Evolutionary conservation across 2,329 filamentous ascomycete species (phyloP).

Genomic region (Pochonia chlamydosporia): DNA sequence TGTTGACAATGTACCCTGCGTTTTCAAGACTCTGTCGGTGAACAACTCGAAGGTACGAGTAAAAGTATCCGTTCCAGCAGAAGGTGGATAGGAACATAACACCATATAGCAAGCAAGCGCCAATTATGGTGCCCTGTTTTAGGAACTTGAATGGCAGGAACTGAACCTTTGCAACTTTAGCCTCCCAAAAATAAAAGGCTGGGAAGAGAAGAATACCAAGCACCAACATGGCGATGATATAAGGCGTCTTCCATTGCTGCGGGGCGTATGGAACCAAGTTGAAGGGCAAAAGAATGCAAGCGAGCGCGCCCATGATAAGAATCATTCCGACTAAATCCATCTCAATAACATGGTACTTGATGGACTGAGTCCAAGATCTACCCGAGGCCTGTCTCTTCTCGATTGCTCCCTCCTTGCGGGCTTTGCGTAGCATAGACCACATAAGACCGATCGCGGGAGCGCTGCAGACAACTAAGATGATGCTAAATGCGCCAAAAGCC

Average conservation of each 20-base stretch:
- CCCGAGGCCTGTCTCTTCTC: conserved; percentile 44
- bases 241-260: conserved; percentile 44
- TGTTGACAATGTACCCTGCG: conserved; percentile 33
- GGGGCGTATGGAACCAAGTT: conserved; percentile 44
- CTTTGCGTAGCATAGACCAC: conserved; percentile 52
- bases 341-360: conserved; percentile 26
- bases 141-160: conserved; percentile 48
- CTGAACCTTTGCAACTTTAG: conserved; percentile 48
- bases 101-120: conserved; percentile 31
- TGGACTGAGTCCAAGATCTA: conserved; percentile 50
- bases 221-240: conserved; percentile 55
- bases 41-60: conserved; percentile 41
- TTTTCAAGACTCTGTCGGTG: conserved; percentile 26
- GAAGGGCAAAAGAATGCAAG: conserved; percentile 58
- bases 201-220: conserved; percentile 54
- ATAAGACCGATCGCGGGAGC: conserved; percentile 44
- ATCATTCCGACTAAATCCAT: conserved; percentile 33
- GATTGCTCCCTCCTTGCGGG: conserved; percentile 36
- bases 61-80: conserved; percentile 39
- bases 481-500: conserved; percentile 53
- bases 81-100: conserved; percentile 33
- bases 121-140: conserved; percentile 39
- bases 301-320: conserved; percentile 49
- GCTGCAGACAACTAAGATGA: conserved; percentile 43
- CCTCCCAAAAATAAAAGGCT: conserved; percentile 50